These are phyloP conservation scores for Hirsutella rhossiliensis DNA, from an alignment of 2,329 filamentous ascomycete species.

Conservation along the genomic window DNA sequence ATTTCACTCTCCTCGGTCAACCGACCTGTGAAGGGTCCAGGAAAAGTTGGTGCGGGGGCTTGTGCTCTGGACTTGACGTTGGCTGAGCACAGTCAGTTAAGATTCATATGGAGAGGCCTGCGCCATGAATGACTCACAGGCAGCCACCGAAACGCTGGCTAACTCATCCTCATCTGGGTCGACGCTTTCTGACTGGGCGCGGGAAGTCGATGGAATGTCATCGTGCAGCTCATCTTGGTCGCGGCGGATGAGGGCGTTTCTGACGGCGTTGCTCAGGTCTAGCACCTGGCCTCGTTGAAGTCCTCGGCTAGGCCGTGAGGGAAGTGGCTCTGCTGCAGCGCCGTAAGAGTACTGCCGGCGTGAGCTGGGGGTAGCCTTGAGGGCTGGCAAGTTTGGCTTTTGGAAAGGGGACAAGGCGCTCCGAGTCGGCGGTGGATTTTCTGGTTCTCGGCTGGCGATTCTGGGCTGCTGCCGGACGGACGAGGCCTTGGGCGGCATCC, in stretches of 20 bases:
- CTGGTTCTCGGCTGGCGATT: slow-evolving; percentile 3
- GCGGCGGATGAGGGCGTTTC: slow-evolving; percentile 12
- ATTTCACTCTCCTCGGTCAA: slow-evolving; percentile 9
- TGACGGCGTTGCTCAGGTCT: slow-evolving; percentile 17
- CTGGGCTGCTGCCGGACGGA: slow-evolving; percentile 2
- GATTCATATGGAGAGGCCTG: not conserved
- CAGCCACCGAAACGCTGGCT: slow-evolving; percentile 3
- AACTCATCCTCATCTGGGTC: slow-evolving; percentile 11
- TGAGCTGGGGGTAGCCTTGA: slow-evolving; percentile 21
- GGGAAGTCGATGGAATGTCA: not conserved
- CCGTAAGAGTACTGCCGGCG: slow-evolving; percentile 26
- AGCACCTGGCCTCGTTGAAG: slow-evolving; percentile 6
- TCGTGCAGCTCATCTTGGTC: slow-evolving; percentile 5
- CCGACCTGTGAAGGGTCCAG: too few species aligned
- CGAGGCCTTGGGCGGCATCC: slow-evolving; percentile 8
- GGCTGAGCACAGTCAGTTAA: too few species aligned
- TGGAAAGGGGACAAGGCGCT: slow-evolving; percentile 6
- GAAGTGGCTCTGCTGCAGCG: slow-evolving; percentile 20
- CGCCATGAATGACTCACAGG: not conserved
- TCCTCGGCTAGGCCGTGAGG: slow-evolving; percentile 8
- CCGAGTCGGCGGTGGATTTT: slow-evolving; percentile 2
- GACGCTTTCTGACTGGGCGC: not conserved
- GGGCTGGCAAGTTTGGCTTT: slow-evolving; percentile 13
- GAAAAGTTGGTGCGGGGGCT: too few species aligned
- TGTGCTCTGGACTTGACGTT: too few species aligned